phyloP scores from a whole-genome alignment of 2,329 filamentous ascomycete species.

The Rachicladosporium sp. region DNA sequence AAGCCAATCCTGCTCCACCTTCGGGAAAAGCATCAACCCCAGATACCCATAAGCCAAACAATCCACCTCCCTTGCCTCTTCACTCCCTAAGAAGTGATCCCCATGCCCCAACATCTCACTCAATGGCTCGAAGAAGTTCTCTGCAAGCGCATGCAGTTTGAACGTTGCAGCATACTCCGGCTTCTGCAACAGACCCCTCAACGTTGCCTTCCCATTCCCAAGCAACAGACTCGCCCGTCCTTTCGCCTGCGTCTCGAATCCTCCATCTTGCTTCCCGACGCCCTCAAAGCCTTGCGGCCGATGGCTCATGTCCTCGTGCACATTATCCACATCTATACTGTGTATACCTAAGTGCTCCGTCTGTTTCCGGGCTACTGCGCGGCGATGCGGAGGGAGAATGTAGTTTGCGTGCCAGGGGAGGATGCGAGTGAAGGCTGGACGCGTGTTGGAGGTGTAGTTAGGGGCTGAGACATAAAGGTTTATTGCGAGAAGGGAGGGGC shows the following conservation, averaged over 20 bases:
- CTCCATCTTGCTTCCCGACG: constrained; percentile 16
- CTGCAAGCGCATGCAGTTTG: constrained; percentile 59
- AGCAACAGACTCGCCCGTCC: constrained; percentile 38
- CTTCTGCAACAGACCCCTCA: constrained; percentile 49
- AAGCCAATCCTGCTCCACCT: constrained; percentile 51
- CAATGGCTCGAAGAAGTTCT: constrained; percentile 59
- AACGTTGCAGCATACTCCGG: constrained; percentile 64
- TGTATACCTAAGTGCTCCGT: constrained; percentile 43
- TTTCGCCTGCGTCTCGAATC: constrained; percentile 22
- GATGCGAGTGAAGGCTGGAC: constrained; percentile 67
- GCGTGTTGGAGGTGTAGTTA: constrained; percentile 69
- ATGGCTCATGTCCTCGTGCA: constrained; percentile 26
- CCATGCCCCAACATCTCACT: constrained; percentile 44
- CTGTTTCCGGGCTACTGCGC: constrained; percentile 55
- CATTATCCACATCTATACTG: constrained; percentile 33
- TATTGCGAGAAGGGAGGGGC: constrained; percentile 69
- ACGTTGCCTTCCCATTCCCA: constrained; percentile 42
- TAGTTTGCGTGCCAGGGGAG: constrained; percentile 83
- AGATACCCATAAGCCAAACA: constrained; percentile 74
- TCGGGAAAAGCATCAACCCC: constrained; percentile 54
- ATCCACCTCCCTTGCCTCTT: constrained; percentile 54
- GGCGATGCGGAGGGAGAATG: constrained; percentile 63
- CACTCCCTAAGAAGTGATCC: constrained; percentile 42
- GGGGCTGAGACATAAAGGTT: constrained; percentile 81
- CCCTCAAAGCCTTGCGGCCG: constrained; percentile 17